A percentile compares a stretch with the other conserved stretches of the same genome.
Evolutionary conservation across 768 basidiomycete species (phyloP).

Genomic region (Exsudoporus frostii): DNA sequence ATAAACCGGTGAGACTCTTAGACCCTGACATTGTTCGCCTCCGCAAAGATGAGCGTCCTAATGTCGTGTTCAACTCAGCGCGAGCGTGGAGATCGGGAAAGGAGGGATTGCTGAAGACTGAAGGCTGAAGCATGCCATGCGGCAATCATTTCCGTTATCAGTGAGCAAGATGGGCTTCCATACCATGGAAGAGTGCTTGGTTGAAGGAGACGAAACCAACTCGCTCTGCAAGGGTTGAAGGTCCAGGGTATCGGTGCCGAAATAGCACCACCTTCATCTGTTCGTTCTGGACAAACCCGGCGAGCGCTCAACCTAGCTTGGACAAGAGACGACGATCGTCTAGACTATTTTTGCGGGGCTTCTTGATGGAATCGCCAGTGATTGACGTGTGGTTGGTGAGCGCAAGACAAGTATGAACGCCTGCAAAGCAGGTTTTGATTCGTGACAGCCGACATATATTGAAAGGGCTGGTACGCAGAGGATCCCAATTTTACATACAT

Average conservation of each 20-base stretch:
- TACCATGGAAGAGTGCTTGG: neutral
- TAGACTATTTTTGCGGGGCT: neutral
- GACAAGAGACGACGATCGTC: slow-evolving; percentile 6
- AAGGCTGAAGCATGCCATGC: slow-evolving; percentile 8
- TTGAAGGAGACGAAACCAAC: neutral
- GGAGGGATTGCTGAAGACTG: neutral
- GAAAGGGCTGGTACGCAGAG: neutral
- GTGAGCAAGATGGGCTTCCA: neutral
- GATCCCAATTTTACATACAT: slow-evolving; percentile 5
- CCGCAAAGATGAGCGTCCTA: neutral
- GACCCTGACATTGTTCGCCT: neutral
- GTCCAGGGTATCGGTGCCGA: slow-evolving; percentile 8
- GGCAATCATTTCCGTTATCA: slow-evolving; percentile 30
- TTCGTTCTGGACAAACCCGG: neutral
- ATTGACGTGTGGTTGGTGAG: slow-evolving; percentile 6
- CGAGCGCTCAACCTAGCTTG: neutral
- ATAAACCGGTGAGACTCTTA: neutral
- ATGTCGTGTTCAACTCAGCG: neutral
- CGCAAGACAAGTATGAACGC: neutral
- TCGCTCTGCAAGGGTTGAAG: neutral
- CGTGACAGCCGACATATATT: neutral
- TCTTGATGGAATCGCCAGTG: slow-evolving; percentile 7
- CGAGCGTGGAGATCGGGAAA: neutral
- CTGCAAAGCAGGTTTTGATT: neutral
- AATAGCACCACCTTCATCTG: neutral